Evolutionary conservation across 2,329 filamentous ascomycete genomes (phyloP).

Genomic region (Cercospora zeina): DNA sequence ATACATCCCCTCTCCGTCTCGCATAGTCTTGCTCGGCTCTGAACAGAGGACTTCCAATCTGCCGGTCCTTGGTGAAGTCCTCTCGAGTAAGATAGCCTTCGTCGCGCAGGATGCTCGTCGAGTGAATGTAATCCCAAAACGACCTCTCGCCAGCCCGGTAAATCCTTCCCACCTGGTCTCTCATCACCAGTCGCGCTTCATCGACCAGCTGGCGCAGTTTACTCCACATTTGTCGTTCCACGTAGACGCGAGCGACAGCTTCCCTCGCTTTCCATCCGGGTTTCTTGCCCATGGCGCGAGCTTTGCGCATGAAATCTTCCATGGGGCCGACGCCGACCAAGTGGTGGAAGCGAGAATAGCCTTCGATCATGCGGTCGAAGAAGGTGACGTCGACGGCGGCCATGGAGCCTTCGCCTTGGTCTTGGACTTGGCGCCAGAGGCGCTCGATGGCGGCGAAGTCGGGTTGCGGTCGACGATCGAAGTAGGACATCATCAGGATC

Average conservation of each 20-base stretch:
- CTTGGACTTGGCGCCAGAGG: conserved; percentile 55
- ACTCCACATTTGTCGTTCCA: conserved; percentile 41
- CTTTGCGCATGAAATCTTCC: conserved; percentile 46
- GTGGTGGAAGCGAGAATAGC: conserved; percentile 55
- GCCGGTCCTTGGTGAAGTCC: conserved; percentile 2
- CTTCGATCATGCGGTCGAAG: conserved; percentile 69
- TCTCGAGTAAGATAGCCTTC: conserved; percentile 7
- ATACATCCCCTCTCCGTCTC: background rate
- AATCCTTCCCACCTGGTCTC: conserved; percentile 14
- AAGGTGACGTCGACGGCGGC: conserved; percentile 55
- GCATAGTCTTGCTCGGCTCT: conserved; percentile 10
- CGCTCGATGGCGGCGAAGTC: conserved; percentile 61
- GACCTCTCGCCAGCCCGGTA: conserved; percentile 12
- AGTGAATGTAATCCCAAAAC: conserved; percentile 27
- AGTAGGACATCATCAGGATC: conserved; percentile 68
- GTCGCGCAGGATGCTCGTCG: conserved; percentile 20
- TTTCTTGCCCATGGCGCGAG: conserved; percentile 44
- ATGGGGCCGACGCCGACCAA: conserved; percentile 53
- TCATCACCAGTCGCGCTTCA: conserved; percentile 20
- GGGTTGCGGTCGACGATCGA: conserved; percentile 54
- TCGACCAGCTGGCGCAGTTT: conserved; percentile 41
- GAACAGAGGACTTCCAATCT: conserved; percentile 8
- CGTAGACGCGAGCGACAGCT: conserved; percentile 44
- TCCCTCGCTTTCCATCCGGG: conserved; percentile 48
- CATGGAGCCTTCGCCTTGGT: conserved; percentile 34